Evolutionary conservation across 345 rosid genomes (phyloP), one percentile per base, ranked within the genome.

Genomic region (Eucalyptus sp.): DNA sequence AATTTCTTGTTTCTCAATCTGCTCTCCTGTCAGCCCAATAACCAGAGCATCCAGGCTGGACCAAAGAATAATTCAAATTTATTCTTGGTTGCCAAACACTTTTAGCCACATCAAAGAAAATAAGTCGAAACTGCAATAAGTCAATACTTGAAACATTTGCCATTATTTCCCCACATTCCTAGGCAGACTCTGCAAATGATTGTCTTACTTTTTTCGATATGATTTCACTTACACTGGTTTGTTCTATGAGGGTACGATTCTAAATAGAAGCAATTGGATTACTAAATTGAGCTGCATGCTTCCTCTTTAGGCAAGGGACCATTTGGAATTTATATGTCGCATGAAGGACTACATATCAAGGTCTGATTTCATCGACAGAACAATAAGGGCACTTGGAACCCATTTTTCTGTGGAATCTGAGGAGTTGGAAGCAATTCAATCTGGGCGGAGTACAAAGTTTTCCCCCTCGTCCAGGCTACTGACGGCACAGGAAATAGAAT

Each of bases 291-390:
- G 66, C 83, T 13, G 44, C n/a, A 41, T 84, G n/a, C n/a, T 20
- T 87, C 49, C 88, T 56, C 17, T 87, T 86, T 89, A 97, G 99
- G 95, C 93, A 90, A 94, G 99, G 90, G 94, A 89, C 80, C 99
- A 97, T 88, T 83, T 90, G 68, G 96, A 97, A 48, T 97, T 95
- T 80, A 88, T 95, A 37, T 95, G 98, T 90, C 88, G 89, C 37
- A 89, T 97, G 97, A 95, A 94, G 91, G 97, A 95, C 85, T 94
- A 91, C 92, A 80, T 97, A 68, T 91, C 95, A 46, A 96, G 98
- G 91, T 87, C 92, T 16, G 90, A 87, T 87, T 97, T 97, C 93
- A 37, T 96, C 2, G 92, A 94, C 89, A 94, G 90, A 90, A 97
- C 96, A 20, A 86, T 92, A 41, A 89, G 93, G 48, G 94, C 94